Conservation (phyloP, 2,329 filamentous ascomycete species). For the Fusarium verticillioides region DNA sequence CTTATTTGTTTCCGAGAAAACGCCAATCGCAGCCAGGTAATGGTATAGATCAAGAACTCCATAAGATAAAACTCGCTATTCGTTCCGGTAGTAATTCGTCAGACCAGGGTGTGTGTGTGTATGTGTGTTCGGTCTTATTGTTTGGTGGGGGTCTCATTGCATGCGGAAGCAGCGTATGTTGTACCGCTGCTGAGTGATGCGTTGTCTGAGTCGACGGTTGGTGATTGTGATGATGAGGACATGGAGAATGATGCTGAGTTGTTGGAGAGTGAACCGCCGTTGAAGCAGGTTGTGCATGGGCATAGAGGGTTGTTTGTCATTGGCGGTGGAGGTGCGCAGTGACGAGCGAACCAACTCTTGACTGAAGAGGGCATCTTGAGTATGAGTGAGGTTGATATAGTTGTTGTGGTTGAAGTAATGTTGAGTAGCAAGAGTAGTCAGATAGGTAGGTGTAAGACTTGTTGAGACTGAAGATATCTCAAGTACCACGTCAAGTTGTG, state of each 20-base stretch:
- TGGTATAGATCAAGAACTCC: slow-evolving; percentile 33
- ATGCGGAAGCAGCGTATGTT: slow-evolving; percentile 36
- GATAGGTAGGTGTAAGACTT: background rate
- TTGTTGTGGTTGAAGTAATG: background rate
- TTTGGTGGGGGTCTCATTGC: slow-evolving; percentile 37
- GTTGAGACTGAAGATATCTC: background rate
- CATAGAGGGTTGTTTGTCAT: slow-evolving; percentile 49
- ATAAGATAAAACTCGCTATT: slow-evolving; percentile 6
- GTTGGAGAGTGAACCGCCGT: slow-evolving; percentile 36
- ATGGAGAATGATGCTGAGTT: slow-evolving; percentile 29
- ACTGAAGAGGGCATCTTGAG: slow-evolving; percentile 48
- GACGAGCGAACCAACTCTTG: slow-evolving; percentile 54
- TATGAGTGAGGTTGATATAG: background rate
- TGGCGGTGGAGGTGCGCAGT: slow-evolving; percentile 54
- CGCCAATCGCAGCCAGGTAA: slow-evolving; percentile 29
- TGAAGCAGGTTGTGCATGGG: slow-evolving; percentile 52
- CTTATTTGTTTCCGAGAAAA: slow-evolving; percentile 31
- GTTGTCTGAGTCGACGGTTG: slow-evolving; percentile 35
- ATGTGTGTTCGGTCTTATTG: slow-evolving; percentile 17
- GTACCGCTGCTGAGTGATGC: slow-evolving; percentile 40
- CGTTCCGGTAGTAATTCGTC: slow-evolving; percentile 18
- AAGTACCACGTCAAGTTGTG: background rate
- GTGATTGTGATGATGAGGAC: slow-evolving; percentile 6
- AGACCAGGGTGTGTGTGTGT: background rate
- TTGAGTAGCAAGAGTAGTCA: background rate